Conservation (phyloP, 2,329 filamentous ascomycete species). For the Rutstroemia sp. region DNA sequence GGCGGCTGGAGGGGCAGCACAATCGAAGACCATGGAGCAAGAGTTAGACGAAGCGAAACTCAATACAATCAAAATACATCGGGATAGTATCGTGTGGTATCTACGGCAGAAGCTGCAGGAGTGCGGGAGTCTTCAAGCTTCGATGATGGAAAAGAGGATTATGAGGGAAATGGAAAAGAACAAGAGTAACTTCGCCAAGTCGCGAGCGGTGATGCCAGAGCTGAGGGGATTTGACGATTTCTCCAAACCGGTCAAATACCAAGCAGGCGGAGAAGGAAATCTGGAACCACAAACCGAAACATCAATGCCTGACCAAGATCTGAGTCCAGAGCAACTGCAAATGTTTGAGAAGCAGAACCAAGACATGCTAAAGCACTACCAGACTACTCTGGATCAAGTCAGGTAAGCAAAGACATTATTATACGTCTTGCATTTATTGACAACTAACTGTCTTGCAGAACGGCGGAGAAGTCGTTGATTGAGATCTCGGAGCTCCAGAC, state of each 20-base stretch:
- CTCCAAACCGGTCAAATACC: slow-evolving; percentile 13
- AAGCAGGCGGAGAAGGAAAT: slow-evolving; percentile 11
- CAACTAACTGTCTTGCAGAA: slow-evolving; percentile 41
- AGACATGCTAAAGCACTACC: slow-evolving; percentile 87
- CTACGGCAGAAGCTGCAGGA: slow-evolving; percentile 68
- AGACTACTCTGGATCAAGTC: slow-evolving; percentile 90
- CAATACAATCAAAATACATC: slow-evolving; percentile 59
- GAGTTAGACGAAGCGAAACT: slow-evolving; percentile 62
- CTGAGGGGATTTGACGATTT: slow-evolving; percentile 22
- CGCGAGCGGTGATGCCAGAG: slow-evolving; percentile 33
- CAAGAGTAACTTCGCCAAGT: slow-evolving; percentile 74
- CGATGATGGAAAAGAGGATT: slow-evolving; percentile 88
- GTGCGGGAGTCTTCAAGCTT: slow-evolving; percentile 70
- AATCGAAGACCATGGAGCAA: slow-evolving; percentile 58
- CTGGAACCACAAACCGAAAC: slow-evolving; percentile 21
- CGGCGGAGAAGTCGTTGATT: slow-evolving; percentile 79
- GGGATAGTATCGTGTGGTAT: slow-evolving; percentile 80
- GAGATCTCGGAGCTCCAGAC: slow-evolving; percentile 93
- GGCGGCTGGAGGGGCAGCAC: slow-evolving; percentile 57
- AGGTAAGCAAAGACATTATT: slow-evolving; percentile 50
- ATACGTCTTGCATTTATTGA: not conserved
- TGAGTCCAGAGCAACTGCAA: slow-evolving; percentile 81
- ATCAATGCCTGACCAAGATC: slow-evolving; percentile 30
- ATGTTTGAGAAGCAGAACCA: slow-evolving; percentile 92
- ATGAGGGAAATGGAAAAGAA: slow-evolving; percentile 82